These are phyloP conservation scores for Rubia yunnanensis DNA, from an alignment of 257 asterid genomes.

Conservation along the genomic window DNA sequence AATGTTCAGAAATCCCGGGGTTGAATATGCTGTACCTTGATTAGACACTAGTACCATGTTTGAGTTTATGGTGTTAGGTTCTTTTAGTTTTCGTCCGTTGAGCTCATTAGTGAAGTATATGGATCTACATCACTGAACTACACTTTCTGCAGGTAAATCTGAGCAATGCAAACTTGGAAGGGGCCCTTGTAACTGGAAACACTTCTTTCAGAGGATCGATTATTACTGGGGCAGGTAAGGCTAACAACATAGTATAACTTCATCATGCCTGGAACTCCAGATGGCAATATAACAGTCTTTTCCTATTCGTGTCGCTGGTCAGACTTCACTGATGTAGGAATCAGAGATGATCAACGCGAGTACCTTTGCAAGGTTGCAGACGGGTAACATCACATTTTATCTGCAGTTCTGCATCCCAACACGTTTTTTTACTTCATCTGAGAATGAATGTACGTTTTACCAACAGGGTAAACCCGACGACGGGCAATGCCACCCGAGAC, in stretches of 20 bases:
- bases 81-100: not conserved
- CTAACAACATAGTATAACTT: not conserved
- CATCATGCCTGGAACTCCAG: not conserved
- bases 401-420: not conserved
- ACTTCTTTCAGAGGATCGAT: slow-evolving; percentile 79
- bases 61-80: not conserved
- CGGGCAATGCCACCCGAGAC: slow-evolving; percentile 89
- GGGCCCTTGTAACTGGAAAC: slow-evolving; percentile 89
- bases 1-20: not conserved
- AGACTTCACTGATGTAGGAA: slow-evolving; percentile 96
- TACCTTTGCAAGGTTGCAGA: slow-evolving; percentile 84
- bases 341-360: slow-evolving; percentile 83
- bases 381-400: slow-evolving; percentile 38
- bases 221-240: slow-evolving; percentile 83
- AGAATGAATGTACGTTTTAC: not conserved
- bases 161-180: slow-evolving; percentile 90
- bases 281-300: not conserved
- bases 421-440: not conserved
- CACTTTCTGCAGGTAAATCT: slow-evolving; percentile 53
- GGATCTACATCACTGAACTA: not conserved
- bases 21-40: not conserved
- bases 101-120: not conserved
- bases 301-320: not conserved
- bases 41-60: not conserved
- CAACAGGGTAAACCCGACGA: slow-evolving; percentile 63